Evolutionary conservation across 805 yeast genomes (phyloP), one percentile per base, ranked within the genome.

Genomic region (Pichia sporocuriosa): DNA sequence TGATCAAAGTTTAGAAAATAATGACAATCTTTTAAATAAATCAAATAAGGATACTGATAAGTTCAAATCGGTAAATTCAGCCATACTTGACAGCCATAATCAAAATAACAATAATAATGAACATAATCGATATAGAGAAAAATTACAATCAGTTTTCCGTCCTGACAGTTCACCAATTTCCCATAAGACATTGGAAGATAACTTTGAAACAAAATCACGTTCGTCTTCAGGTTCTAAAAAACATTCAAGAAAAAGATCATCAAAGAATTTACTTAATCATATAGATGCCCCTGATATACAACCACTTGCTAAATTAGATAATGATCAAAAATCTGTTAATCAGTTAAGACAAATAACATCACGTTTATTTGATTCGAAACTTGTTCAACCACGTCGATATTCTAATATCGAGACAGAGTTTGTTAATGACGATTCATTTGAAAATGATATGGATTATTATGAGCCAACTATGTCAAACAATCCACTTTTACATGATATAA

Each of bases 331-430:
- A 32, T 37, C 38, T 3, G 36, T 39, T 11, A 57, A 57, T 40
- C 57, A 57, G 30, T 42, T 62, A 35, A 55, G 65, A 12, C 62
- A 88, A 2, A 81, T 87, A 2, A 80, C 88, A 0, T 81, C 88
- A 1, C 79, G 80, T 47, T 62, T 83, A 6, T 83, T 84, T 58
- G 90, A 83, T 52, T 73, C 77, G 11, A 81, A 77, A 50, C 88
- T 86, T 1, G 75, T 81, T 0, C 83, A 79, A 35, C 77, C 86
- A 6, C 68, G 89, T 53, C 65, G 88, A 26, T 82, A 83, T 53
- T 79, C 88, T 17, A 84, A 83, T 17, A 73, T 59, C 29, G 55
- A 59, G 7, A 34, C 46, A 17, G 52, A 46, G 7, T 53, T 49
- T 35, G 47, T 67, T 16, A 77, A 70, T 47, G 68, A 69, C 32